These are phyloP conservation scores for Suhomyces vadensis DNA, from an alignment of 805 yeast species.

Conservation along the genomic window DNA sequence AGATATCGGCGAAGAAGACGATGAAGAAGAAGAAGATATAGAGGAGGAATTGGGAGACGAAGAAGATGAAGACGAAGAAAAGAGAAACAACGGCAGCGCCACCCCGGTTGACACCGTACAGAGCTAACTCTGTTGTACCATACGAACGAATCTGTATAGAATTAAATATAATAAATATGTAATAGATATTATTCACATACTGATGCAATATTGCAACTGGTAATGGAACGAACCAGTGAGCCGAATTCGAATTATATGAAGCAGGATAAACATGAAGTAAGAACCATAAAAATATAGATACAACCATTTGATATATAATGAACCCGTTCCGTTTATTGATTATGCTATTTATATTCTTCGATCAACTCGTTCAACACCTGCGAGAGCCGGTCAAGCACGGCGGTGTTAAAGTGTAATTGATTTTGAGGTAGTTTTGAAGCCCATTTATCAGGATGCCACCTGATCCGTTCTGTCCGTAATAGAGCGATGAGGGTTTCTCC, in stretches of 20 bases:
- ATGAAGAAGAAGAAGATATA: conserved; percentile 30
- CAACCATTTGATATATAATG: too few species aligned
- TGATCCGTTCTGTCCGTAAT: conserved; percentile 51
- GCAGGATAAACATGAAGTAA: too few species aligned
- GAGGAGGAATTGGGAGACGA: conserved; percentile 24
- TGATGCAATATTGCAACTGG: background rate
- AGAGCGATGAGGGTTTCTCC: conserved; percentile 21
- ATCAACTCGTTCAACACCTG: conserved; percentile 32
- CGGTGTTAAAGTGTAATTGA: conserved; percentile 21
- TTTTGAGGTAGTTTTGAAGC: conserved; percentile 20
- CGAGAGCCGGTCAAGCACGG: conserved; percentile 30
- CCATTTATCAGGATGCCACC: conserved; percentile 78
- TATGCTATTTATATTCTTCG: conserved; percentile 14
- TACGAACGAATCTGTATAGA: too few species aligned
- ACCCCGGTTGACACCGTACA: conserved; percentile 15
- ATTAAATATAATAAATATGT: background rate
- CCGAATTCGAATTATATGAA: too few species aligned
- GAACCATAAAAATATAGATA: too few species aligned
- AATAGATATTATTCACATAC: too few species aligned
- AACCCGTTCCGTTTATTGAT: background rate
- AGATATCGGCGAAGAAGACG: conserved; percentile 17
- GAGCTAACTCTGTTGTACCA: conserved; percentile 6
- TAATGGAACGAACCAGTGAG: too few species aligned
- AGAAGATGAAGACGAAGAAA: conserved; percentile 18
- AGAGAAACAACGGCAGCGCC: conserved; percentile 15